Evolutionary conservation across 2,329 filamentous ascomycete genomes (phyloP), one percentile per base, ranked within the genome.

Genomic region (Fusarium sp.): DNA sequence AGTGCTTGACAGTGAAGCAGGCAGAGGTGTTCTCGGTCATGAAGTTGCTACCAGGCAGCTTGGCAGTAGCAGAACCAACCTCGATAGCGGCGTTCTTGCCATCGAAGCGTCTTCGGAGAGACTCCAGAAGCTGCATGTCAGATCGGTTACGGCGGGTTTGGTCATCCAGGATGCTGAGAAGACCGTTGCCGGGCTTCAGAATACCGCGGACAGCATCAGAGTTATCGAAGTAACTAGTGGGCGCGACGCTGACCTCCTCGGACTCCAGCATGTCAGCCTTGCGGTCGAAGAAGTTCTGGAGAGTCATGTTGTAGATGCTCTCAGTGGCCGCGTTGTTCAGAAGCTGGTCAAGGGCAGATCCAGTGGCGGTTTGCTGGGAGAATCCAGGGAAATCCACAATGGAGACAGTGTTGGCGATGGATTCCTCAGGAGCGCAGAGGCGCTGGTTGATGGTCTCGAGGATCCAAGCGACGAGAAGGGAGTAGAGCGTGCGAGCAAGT

Each of bases 141-240:
- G 92, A 94, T 79, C 95, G 92, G 76, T 96, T 93, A 62, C 96
- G 93, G 57, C 94, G 92, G 51, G 95, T 98, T 83, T 99, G 96
- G 79, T 99, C 96, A 79, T 99, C 96, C 0, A 99, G 86, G 72
- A 99, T 99, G 82, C 94, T 95, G 22, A 99, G 87, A 42, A 99
- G 86, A 51, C 96, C 96, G 78, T 98, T 98, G 29, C 95, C 94
- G 65, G 94, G 88, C 85, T 98, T 99, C 64, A 99, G 86, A 35
- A 99, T 87, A 14, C 95, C 96, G 78, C 93, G 94, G 69, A 98
- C 95, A 11, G 96, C 95, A 81, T 98, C 96, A 0, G 94, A 95
- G 82, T 98, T 99, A 83, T 99, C 96, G 77, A 98, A 99, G 83
- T 98, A 99, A 84, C 94, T 98, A 0, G 96, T 98, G 1, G 95